These are phyloP conservation scores for Saprolegnia parasitica DNA, from an alignment of 352 stramenopile species.

Conservation along the genomic window DNA sequence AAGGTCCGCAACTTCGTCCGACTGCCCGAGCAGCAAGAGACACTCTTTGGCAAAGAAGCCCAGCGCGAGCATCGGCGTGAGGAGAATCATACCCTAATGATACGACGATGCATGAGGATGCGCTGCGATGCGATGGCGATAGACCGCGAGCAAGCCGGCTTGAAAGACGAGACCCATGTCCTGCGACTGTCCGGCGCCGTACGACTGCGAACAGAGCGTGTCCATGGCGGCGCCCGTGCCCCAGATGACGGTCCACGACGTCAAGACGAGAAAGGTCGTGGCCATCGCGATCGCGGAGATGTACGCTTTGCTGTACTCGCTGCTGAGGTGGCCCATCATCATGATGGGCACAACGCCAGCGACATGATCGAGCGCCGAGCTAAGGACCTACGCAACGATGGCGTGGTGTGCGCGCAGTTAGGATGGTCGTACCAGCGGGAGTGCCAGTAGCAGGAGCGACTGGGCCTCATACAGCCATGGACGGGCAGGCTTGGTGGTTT, in stretches of 20 bases:
- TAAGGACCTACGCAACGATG: constrained; percentile 33
- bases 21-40: constrained; percentile 48
- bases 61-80: constrained; percentile 32
- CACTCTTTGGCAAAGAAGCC: constrained; percentile 44
- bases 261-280: constrained; percentile 44
- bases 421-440: not conserved
- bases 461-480: not conserved
- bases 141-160: constrained; percentile 50
- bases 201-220: constrained; percentile 62
- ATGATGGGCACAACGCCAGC: constrained; percentile 47
- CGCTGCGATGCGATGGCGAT: constrained; percentile 35
- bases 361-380: constrained; percentile 45
- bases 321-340: constrained; percentile 56
- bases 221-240: constrained; percentile 53
- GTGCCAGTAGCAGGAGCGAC: not conserved
- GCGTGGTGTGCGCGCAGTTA: too few relatives aligned
- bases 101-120: not conserved
- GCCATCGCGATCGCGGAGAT: constrained; percentile 53
- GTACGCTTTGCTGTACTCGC: constrained; percentile 47
- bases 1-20: constrained; percentile 43
- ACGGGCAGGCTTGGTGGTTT: not conserved
- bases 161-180: constrained; percentile 66
- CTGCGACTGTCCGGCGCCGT: constrained; percentile 47
- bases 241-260: constrained; percentile 14
- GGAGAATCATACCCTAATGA: constrained; percentile 19